Base-by-base conservation (phyloP, 1,284 basidiomycete species). In the Laetiporus sulphureus region DNA sequence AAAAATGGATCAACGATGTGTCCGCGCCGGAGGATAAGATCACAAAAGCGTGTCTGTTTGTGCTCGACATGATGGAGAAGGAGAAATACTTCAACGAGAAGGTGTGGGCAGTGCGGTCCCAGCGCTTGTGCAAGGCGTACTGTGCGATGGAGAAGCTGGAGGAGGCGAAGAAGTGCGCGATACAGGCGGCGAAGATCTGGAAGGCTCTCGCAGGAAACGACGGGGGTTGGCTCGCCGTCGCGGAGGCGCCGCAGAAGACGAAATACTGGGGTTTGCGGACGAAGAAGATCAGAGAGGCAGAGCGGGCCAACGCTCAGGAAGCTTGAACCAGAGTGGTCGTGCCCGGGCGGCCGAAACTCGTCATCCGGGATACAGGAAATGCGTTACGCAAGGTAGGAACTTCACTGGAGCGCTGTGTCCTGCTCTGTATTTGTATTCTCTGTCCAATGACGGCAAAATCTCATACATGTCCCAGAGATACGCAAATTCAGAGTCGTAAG, bases 41-140 rank as follows among this genome's bases (percentile, higher is more conserved):
- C 32, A 32, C 46, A 39, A 35, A 41, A 21, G 13, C 44, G 18
- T 48, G 44, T 22, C 46, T 48, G 34, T 32, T 35, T 15, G 20
- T 33, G 25, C 13, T 24, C 10, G 16, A 5, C 1, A 19, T 18
- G 25, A 15, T 44, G 23, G 27, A 33, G 11, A 18, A 23, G 13
- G 38, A 35, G 18, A 24, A 15, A 10, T n/a, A 16, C 8, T 11
- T 40, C 31, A 38, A 40, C 19, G 50, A 48, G 30, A 15, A 36
- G 38, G 36, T 47, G 24, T 50, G 40, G 41, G 40, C 44, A 36
- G 48, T 50, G 40, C 38, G 40, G 7, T 40, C 44, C 11, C 49
- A 48, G 48, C 38, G 48, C n/a, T 29, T 52, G 5, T 50, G 43
- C 36, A 50, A 50, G 42, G 51, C 45, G 6, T 50, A 43, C 19